phyloP scores from a whole-genome alignment of 345 rosid species.

The Kandelia obovata region DNA sequence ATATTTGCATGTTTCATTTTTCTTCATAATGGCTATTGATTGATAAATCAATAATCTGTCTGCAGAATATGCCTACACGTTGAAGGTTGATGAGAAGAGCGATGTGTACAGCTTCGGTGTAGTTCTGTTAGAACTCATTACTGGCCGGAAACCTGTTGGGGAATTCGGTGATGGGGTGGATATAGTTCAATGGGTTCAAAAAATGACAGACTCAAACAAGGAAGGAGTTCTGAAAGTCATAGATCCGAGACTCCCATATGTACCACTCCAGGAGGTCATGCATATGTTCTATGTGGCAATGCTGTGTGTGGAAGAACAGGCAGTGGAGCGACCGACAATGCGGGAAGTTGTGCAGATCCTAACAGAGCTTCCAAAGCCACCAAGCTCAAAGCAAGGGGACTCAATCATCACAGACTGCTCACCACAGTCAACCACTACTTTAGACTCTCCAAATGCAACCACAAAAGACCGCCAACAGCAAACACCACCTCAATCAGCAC shows the following conservation, averaged over 20 bases:
- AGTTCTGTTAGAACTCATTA: slow-evolving; percentile 75
- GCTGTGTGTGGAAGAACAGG: slow-evolving; percentile 97
- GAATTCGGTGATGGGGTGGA: slow-evolving; percentile 98
- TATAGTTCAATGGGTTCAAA: slow-evolving; percentile 94
- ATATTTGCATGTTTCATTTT: neutral
- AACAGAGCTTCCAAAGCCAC: slow-evolving; percentile 69
- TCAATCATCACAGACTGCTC: slow-evolving; percentile 14
- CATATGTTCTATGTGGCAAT: slow-evolving; percentile 93
- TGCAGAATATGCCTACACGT: slow-evolving; percentile 93
- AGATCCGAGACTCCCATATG: slow-evolving; percentile 75
- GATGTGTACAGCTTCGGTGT: slow-evolving; percentile 98
- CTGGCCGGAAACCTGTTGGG: slow-evolving; percentile 88
- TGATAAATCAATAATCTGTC: slow-evolving; percentile 9
- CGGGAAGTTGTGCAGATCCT: slow-evolving; percentile 96
- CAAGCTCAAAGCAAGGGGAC: slow-evolving; percentile 46
- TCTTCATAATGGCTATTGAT: slow-evolving; percentile 7
- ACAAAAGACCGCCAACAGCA: slow-evolving; percentile 39
- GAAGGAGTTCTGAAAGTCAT: slow-evolving; percentile 77
- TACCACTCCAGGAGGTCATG: slow-evolving; percentile 80
- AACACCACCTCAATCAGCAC: slow-evolving; percentile 34
- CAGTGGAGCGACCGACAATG: slow-evolving; percentile 96
- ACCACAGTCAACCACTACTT: slow-evolving; percentile 19
- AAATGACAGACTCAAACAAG: slow-evolving; percentile 78
- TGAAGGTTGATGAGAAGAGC: slow-evolving; percentile 97
- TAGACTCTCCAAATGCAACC: slow-evolving; percentile 33